Evolutionary conservation across 2,329 filamentous ascomycete species (phyloP), one percentile per base, ranked within the genome.

Genomic region (Capronia americana): DNA sequence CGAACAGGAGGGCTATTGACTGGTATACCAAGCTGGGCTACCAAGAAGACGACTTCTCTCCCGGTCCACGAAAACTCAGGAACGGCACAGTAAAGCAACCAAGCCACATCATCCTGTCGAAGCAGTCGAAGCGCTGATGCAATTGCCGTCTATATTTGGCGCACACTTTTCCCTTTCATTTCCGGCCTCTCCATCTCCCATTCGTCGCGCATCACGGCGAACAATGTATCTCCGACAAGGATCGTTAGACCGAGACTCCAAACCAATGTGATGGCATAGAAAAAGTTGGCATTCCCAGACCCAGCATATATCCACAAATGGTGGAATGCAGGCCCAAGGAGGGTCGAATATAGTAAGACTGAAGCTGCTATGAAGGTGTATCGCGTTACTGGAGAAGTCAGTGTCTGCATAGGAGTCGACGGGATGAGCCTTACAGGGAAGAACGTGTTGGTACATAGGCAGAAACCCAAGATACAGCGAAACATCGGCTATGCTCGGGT

Each of bases 281-380:
- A 99, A 81, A 99, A 99, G 77, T 99, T 99, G 66, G 95, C 95
- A 74, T 99, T 99, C 30, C 95, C 95, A 64, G 93, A 97, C 57
- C 95, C 95, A 2, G 95, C 95, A 75, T 98, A 99, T 65, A 99
- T 94, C 95, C 95, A 99, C 4, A 99, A 83, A 76, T 99, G 90
- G 77, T 98, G 97, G 77, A 99, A 99, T 0, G 93, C 93, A 1
- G 95, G 95, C 0, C 95, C 95, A 0, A 99, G 85, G 69, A 97
- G 89, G 2, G 90, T 90, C 26, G 92, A 90, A 78, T 99, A 99
- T 10, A 98, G 81, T 46, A 99, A 84, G 1, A 91, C 91, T 0
- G 93, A 89, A 1, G 91, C 86, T 11, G 92, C 89, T 69, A 98
- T 86, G 77, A 97, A 99, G 0, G 91, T 91, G 79, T 98, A 98